Evolutionary conservation across 2,329 filamentous ascomycete genomes (phyloP).

Genomic region (Epichloe amarillans): DNA sequence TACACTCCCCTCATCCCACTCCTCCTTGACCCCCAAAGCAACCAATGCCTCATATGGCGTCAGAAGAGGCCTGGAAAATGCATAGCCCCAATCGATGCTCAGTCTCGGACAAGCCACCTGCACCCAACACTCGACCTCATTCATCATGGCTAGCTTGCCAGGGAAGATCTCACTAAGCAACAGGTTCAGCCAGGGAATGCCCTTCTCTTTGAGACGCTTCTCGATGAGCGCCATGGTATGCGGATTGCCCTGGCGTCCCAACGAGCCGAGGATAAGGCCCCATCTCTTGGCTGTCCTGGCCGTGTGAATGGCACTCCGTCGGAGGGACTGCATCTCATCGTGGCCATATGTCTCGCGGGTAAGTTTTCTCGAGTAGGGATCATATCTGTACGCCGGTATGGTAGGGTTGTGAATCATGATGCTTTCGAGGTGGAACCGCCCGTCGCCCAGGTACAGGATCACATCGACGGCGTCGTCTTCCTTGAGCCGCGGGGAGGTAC

Average conservation of each 20-base stretch:
- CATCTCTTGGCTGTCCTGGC: conserved; percentile 74
- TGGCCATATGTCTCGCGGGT: conserved; percentile 89
- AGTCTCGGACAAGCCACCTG: conserved; percentile 93
- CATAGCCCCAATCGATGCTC: conserved; percentile 98
- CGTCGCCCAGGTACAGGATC: conserved; percentile 82
- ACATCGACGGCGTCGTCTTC: conserved; percentile 52
- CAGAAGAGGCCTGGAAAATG: conserved; percentile 74
- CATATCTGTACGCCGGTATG: conserved; percentile 87
- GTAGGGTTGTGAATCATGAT: conserved; percentile 97
- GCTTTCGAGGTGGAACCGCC: conserved; percentile 89
- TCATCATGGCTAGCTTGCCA: conserved; percentile 85
- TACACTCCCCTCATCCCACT: conserved; percentile 46
- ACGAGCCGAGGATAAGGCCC: conserved; percentile 85
- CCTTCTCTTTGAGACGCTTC: conserved; percentile 53
- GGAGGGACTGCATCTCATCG: conserved; percentile 73
- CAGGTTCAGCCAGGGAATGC: conserved; percentile 72
- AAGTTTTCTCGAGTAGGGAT: conserved; percentile 85
- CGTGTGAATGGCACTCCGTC: conserved; percentile 60
- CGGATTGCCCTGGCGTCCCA: conserved; percentile 90
- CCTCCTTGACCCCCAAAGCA: conserved; percentile 65
- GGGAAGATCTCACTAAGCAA: conserved; percentile 93
- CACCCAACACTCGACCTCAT: conserved; percentile 93
- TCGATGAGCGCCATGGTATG: conserved; percentile 85
- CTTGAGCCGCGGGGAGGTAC: conserved; percentile 67
- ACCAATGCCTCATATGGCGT: conserved; percentile 94